Evolutionary conservation across 345 rosid genomes (phyloP).

Genomic region (Salix arbutifolia): DNA sequence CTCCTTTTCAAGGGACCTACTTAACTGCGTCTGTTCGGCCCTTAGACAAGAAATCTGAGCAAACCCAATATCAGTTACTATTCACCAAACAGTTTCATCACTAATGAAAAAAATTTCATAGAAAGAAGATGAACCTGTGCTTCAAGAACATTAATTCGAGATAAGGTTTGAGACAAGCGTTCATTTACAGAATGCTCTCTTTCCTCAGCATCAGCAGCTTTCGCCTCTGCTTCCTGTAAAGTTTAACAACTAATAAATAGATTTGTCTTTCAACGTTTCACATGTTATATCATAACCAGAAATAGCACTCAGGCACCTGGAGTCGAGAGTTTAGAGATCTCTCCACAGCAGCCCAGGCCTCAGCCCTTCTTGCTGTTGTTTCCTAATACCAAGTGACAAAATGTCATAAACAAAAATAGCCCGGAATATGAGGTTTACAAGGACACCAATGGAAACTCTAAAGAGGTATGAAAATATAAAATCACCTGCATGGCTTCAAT

Average conservation of each 20-base stretch:
- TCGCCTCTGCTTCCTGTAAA: conserved; percentile 82
- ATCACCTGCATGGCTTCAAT: conserved; percentile 97
- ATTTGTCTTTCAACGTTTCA: background rate
- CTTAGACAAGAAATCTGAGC: conserved; percentile 90
- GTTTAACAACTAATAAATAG: conserved; percentile 4
- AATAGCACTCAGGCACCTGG: conserved; percentile 54
- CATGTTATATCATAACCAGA: conserved; percentile 1
- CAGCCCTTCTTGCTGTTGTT: conserved; percentile 81
- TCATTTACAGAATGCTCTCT: conserved; percentile 85
- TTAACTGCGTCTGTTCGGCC: conserved; percentile 90
- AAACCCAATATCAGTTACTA: conserved; percentile 29
- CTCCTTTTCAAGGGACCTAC: conserved; percentile 94
- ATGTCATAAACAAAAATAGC: conserved; percentile 5
- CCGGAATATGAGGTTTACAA: background rate
- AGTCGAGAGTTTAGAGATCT: conserved; percentile 80
- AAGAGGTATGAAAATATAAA: conserved; percentile 7
- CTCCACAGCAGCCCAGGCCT: conserved; percentile 97
- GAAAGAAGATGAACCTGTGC: conserved; percentile 64
- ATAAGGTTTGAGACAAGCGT: conserved; percentile 91
- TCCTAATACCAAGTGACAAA: conserved; percentile 49
- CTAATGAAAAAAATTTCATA: conserved; percentile 9
- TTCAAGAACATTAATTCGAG: conserved; percentile 95
- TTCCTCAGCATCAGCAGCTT: conserved; percentile 92
- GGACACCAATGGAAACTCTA: background rate
- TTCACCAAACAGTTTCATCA: conserved; percentile 11